Evolutionary conservation across 495 filamentous ascomycete genomes (phyloP).

Genomic region (Podospora appendiculata): DNA sequence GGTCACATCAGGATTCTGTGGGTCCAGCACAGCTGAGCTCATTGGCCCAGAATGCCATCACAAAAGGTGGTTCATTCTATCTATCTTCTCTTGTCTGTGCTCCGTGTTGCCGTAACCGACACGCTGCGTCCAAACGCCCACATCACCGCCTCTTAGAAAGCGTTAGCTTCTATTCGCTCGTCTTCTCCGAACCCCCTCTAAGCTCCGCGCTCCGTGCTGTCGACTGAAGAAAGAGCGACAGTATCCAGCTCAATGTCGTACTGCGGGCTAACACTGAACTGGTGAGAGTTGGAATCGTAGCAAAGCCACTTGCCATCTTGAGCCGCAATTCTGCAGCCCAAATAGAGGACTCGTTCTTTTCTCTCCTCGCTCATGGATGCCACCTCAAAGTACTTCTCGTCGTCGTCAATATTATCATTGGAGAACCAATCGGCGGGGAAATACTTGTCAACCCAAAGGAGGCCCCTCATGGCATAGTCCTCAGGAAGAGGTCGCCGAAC

Average conservation of each 20-base stretch:
- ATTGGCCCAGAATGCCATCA: too few species aligned
- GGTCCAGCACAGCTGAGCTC: too few species aligned
- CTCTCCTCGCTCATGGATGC: conserved; percentile 57
- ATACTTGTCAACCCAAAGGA: conserved; percentile 61
- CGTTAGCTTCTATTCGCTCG: too few species aligned
- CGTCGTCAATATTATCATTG: conserved; percentile 62
- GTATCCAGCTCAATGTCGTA: conserved; percentile 20
- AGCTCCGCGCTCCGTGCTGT: conserved; percentile 16
- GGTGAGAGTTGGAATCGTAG: conserved; percentile 21
- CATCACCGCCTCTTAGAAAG: too few species aligned
- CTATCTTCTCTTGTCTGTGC: too few species aligned
- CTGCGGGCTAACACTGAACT: conserved; percentile 24
- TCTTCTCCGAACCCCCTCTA: too few species aligned
- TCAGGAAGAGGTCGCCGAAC: conserved; percentile 62
- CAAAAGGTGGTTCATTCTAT: too few species aligned
- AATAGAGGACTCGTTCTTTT: conserved; percentile 67
- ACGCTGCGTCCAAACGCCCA: too few species aligned
- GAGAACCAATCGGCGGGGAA: conserved; percentile 66
- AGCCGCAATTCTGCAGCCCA: conserved; percentile 52
- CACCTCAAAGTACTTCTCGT: conserved; percentile 65
- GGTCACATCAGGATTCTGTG: too few species aligned
- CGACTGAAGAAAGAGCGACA: neutral
- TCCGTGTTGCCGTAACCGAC: too few species aligned
- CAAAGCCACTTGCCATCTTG: conserved; percentile 23
- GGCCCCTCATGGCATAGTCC: conserved; percentile 73